Evolutionary conservation across 176 grass and related monocot species (phyloP), one percentile per base, ranked within the genome.

Genomic region (Pharus latifolius): DNA sequence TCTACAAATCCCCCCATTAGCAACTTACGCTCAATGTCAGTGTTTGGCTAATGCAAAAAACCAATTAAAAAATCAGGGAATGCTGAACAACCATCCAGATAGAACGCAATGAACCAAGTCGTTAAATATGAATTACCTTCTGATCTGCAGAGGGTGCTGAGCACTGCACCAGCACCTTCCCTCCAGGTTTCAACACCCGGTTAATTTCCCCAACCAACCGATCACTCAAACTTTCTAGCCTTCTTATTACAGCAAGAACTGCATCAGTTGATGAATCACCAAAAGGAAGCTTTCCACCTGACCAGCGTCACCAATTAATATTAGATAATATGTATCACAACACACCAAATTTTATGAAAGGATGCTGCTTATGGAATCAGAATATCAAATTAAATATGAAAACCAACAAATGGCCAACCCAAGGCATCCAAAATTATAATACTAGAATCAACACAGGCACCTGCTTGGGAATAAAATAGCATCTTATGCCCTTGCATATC

Each of bases 1-100:
- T 95, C 82, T 59, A 88, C 52, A 62, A 94, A 82, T 73, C 90
- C 90, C 9, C 84, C 82, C 49, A 95, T 77, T 61, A 95, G 76
- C 49, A 99, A 70, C 74, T 91, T 93, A 57, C 82, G 87, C 72
- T 99, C 79, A 2, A 99, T 49, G 20, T 55, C 63, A 24, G 87
- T 76, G 56, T 60, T 90, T 12, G 82, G 63, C 90, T 99, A 11
- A 75, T 52, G 50, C 49, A 60, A 2, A 74, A 9, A 49, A 78
- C n/a, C n/a, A 69, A 27, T 20, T 28, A 59, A 42, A 28, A 47
- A 52, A 57, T 49, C 16, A 83, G 50, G 20, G 0, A 10, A 23
- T 64, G 42, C 14, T 56, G 23, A 17, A 28, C 22, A 24, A 56
- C 41, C 12, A 60, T 20, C 18, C 35, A 76, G 2, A 58, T 42